A percentile compares a stretch with the other conserved stretches of the same genome.
Conservation (phyloP, 164 flowering plant species). For the Saururus chinensis region DNA sequence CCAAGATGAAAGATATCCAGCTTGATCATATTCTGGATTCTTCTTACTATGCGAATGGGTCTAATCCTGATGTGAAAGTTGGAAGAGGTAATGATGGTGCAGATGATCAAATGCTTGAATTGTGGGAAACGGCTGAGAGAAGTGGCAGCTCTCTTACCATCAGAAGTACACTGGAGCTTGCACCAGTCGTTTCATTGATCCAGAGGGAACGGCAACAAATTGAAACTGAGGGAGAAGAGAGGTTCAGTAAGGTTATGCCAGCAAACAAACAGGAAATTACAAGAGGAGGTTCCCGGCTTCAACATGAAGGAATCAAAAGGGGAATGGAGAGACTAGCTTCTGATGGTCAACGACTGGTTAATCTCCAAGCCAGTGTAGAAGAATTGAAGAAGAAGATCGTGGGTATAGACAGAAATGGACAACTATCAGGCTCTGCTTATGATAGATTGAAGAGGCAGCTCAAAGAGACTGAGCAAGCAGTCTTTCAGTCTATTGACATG, state of each 20-base stretch:
- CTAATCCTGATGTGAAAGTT: constrained; percentile 6
- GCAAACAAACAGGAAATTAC: constrained; percentile 65
- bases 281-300: constrained; percentile 22
- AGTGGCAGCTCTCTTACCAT: constrained; percentile 10
- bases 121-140: constrained; percentile 57
- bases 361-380: constrained; percentile 64
- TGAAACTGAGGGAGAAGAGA: constrained; percentile 19
- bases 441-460: constrained; percentile 55
- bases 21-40: constrained; percentile 58
- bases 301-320: constrained; percentile 40
- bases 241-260: constrained; percentile 46
- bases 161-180: constrained; percentile 3
- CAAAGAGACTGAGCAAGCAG: constrained; percentile 49
- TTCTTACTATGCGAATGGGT: constrained; percentile 16
- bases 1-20: constrained; percentile 67
- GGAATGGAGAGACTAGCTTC: constrained; percentile 65
- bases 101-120: constrained; percentile 58
- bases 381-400: constrained; percentile 63
- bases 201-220: constrained; percentile 10
- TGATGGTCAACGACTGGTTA: constrained; percentile 58
- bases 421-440: constrained; percentile 37
- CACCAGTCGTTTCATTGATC: constrained; percentile 11
- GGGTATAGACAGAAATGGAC: constrained; percentile 19
- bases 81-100: constrained; percentile 19
- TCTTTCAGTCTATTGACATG: constrained; percentile 40